Evolutionary conservation across 441 rosid genomes (phyloP), one percentile per base, ranked within the genome.

Genomic region (Hura crepitans): DNA sequence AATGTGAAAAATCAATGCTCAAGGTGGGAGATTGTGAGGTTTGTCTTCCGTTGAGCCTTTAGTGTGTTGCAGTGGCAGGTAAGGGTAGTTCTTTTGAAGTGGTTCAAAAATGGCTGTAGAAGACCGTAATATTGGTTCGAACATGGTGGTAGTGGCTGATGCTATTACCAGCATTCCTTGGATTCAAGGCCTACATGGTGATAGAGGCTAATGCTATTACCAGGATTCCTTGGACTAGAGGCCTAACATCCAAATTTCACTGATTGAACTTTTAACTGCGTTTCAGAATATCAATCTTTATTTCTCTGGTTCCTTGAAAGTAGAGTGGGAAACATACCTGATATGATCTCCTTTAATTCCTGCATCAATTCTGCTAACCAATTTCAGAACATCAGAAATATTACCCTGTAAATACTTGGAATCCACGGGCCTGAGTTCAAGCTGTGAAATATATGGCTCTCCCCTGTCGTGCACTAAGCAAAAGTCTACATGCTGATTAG

Each of bases 381-480:
- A 46, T 65, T 76, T 87, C 73, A 89, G 68, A 57, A 87, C 77
- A 33, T 57, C 35, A 10, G 79, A 18, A 64, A 74, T 68, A 23
- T 68, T 72, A 28, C 77, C 82, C 23, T 72, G 58, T 25, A 81
- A 62, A 75, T 84, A 85, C 56, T 66, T 71, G n/a, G 78, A 35
- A 71, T 65, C 53, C 56, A 87, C 53, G 51, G 76, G 82, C 83
- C 90, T 80, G 59, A 85, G 77, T 75, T 84, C 90, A 58, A 89
- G 82, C 80, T 46, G 72, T 22, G 90, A 85, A 72, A 89, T 79
- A 70, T 70, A 79, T 6, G 88, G 90, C 59, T 78, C 37, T 14
- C 88, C 95, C 65, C 73, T 57, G 17, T 17, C 53, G 28, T 78
- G 75, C 70, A 30, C 72, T 65, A 87, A 73, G 81, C 95, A 89